Percentiles rank a stretch among this genome's conserved stretches.
These are phyloP conservation scores for Cunninghamia lanceolata DNA, from an alignment of 75 land plant species.

Conservation along the genomic window DNA sequence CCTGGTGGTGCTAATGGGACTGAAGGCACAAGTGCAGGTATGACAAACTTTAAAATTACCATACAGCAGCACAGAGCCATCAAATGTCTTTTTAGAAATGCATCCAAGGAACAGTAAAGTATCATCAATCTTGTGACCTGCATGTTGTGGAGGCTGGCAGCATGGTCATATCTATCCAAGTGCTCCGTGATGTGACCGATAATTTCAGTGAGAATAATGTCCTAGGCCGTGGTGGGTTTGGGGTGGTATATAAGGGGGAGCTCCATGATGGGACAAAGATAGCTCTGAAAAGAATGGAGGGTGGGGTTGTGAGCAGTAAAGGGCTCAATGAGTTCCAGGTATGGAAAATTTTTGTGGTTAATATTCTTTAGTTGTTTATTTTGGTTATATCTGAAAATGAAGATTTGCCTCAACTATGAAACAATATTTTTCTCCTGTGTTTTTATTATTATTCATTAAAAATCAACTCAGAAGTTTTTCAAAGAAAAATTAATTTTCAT, in stretches of 20 bases:
- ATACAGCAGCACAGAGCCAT: background rate
- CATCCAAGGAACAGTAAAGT: background rate
- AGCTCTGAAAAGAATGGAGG: constrained; percentile 92
- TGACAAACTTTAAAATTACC: background rate
- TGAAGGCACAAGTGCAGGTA: background rate
- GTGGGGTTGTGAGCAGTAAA: constrained; percentile 63
- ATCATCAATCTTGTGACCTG: constrained; percentile 25
- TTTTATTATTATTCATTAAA: background rate
- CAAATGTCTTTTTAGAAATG: background rate
- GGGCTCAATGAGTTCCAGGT: constrained; percentile 71
- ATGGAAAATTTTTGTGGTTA: constrained; percentile 10
- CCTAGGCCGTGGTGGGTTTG: constrained; percentile 65
- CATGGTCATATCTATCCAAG: constrained; percentile 85
- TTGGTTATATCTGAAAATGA: background rate
- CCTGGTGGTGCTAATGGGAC: background rate
- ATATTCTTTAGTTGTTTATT: background rate
- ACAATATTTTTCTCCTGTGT: background rate
- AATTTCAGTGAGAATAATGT: constrained; percentile 70
- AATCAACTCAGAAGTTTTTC: background rate
- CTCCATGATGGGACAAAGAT: constrained; percentile 90
- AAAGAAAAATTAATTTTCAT: background rate
- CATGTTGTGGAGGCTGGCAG: constrained; percentile 78
- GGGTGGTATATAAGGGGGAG: constrained; percentile 76
- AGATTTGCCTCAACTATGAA: background rate
- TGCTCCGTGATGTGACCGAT: constrained; percentile 65